Evolutionary conservation across 2,329 filamentous ascomycete genomes (phyloP), one percentile per base, ranked within the genome.

Genomic region (Pseudocercospora musae): DNA sequence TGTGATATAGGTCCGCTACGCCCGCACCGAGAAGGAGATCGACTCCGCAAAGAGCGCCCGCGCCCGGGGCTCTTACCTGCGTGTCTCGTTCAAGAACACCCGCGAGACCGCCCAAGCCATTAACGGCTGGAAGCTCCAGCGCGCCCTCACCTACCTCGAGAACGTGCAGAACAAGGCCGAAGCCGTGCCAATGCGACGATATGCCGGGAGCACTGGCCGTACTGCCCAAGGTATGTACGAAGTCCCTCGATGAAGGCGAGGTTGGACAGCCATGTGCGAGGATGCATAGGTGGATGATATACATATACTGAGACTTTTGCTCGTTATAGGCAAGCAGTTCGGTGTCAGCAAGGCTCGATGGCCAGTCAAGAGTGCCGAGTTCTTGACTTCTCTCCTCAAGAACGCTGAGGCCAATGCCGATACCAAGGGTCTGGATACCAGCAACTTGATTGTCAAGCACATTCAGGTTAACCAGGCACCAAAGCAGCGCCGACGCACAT

Each of bases 391-490:
- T 79, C 92, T 99, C 76, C 91, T 99, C 76, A 95, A 93, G 88
- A 96, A 96, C 84, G 92, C 92, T 73, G 92, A 96, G 86, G 89
- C 92, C 84, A 96, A 96, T 83, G 92, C 92, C 80, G 93, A 96
- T 76, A 90, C 91, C 81, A 96, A 96, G 87, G 92, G 93, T 77
- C 91, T 96, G 78, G 92, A 99, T 84, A 98, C 93, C 79, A 89
- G 89, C 84, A 96, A 96, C 87, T 86, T 99, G 79, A 84, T 98
- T 79, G 91, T 99, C 85, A 97, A 97, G 91, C 96, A 97, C 90
- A 99, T 99, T 85, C 95, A 99, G 87, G 95, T 99, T 87, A 99
- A 99, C 91, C 95, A 99, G 87, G 96, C 95, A 75, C 95, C 95
- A 78, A 98, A 98, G 90, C 94, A 98, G 87, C 89, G 95, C 80